These are phyloP conservation scores for Trichoderma guizhouense DNA, from an alignment of 2,329 filamentous ascomycete genomes.

Conservation along the genomic window DNA sequence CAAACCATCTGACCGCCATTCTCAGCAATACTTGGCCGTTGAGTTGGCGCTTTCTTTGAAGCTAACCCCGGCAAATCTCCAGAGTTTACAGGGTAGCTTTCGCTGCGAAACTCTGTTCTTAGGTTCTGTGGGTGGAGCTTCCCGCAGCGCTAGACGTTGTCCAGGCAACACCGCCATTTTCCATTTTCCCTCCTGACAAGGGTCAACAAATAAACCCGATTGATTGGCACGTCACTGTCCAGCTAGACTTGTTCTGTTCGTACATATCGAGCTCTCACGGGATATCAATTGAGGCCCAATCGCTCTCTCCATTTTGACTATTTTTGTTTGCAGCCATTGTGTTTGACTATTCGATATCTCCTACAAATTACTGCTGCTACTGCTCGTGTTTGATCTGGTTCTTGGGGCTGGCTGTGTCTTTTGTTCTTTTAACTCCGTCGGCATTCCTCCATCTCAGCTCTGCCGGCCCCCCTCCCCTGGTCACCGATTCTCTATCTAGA, in stretches of 20 bases:
- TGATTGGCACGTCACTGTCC: slow-evolving; percentile 25
- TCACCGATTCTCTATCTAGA: slow-evolving; percentile 6
- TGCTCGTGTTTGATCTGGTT: not conserved
- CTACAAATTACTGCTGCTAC: not conserved
- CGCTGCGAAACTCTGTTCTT: not conserved
- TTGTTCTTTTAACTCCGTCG: not conserved
- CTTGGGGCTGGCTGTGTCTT: slow-evolving; percentile 2
- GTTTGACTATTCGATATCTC: slow-evolving; percentile 22
- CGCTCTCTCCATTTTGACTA: slow-evolving; percentile 10
- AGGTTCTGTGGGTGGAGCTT: not conserved
- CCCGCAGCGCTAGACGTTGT: slow-evolving; percentile 4
- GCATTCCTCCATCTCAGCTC: slow-evolving; percentile 2
- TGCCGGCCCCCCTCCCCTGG: not conserved
- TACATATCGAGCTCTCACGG: slow-evolving; percentile 28
- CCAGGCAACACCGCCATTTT: slow-evolving; percentile 9
- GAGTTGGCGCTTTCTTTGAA: not conserved
- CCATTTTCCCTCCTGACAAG: slow-evolving; percentile 6
- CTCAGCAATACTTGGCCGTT: not conserved
- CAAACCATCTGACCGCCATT: not conserved
- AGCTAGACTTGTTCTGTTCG: slow-evolving; percentile 1
- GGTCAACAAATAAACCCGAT: slow-evolving; percentile 18
- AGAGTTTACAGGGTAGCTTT: slow-evolving; percentile 5
- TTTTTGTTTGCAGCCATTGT: slow-evolving; percentile 22
- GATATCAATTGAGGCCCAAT: slow-evolving; percentile 16
- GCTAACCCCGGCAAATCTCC: not conserved